Evolutionary conservation across 164 flowering plant species (phyloP).

Genomic region (Berberis thunbergii): DNA sequence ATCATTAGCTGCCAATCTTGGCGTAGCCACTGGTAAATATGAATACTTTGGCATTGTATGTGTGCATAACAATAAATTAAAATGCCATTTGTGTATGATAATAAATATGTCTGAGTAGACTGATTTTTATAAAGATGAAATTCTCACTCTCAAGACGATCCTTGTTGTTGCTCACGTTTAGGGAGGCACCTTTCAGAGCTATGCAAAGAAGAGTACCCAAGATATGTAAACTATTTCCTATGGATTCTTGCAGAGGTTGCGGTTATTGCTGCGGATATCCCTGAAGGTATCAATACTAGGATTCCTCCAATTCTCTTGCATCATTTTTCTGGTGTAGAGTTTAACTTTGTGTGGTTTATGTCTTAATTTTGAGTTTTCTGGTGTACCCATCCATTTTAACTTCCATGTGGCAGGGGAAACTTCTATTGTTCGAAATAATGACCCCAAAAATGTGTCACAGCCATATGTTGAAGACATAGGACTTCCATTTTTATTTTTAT

Average conservation of each 20-base stretch:
- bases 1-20: slow-evolving; percentile 83
- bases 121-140: neutral
- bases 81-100: neutral
- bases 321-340: too few relatives aligned
- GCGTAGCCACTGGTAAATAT: slow-evolving; percentile 63
- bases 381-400: too few relatives aligned
- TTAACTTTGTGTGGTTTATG: neutral
- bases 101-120: too few relatives aligned
- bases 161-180: slow-evolving; percentile 12
- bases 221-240: slow-evolving; percentile 39
- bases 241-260: slow-evolving; percentile 86
- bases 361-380: neutral
- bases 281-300: slow-evolving; percentile 50
- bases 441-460: too few relatives aligned
- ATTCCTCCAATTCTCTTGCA: too few relatives aligned
- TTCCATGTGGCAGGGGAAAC: slow-evolving; percentile 24
- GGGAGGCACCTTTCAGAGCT: slow-evolving; percentile 69
- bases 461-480: too few relatives aligned
- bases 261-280: slow-evolving; percentile 84
- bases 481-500: too few relatives aligned
- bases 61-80: neutral
- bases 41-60: neutral
- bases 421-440: too few relatives aligned
- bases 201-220: slow-evolving; percentile 63
- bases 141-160: neutral